These are phyloP conservation scores for Flaveria robusta DNA, from an alignment of 129 eudicot genomes.

Conservation along the genomic window DNA sequence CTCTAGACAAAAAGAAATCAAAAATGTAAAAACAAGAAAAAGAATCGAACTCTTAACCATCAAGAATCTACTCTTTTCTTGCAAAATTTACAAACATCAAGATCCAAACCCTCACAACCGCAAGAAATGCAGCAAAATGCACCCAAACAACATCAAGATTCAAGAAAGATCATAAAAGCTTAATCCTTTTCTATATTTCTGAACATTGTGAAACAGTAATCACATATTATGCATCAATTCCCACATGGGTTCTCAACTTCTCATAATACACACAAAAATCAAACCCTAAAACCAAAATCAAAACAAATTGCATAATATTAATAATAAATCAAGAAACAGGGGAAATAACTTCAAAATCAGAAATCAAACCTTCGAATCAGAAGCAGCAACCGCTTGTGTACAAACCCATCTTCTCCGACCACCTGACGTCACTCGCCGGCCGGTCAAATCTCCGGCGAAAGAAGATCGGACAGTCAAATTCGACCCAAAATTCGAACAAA, in stretches of 20 bases:
- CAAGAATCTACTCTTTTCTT: no score
- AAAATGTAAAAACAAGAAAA: no score
- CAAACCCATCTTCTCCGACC: constrained; percentile 20
- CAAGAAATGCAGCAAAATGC: no score
- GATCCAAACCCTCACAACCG: no score
- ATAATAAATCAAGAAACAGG: background rate
- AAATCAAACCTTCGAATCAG: constrained; percentile 35
- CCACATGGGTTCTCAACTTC: background rate
- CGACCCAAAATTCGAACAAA: constrained; percentile 10
- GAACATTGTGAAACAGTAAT: constrained; percentile 6
- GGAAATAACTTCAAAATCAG: background rate
- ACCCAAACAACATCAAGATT: no score
- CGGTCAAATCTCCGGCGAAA: constrained; percentile 26
- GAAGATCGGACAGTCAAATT: constrained; percentile 33
- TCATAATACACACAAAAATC: background rate
- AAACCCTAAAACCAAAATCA: background rate
- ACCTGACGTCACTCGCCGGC: constrained; percentile 30
- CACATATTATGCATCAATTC: background rate
- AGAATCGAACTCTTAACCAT: no score
- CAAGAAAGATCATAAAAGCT: no score
- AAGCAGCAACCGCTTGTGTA: constrained; percentile 28
- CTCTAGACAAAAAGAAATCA: no score
- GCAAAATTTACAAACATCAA: no score
- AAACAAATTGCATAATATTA: background rate
- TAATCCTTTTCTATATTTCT: background rate